Conservation (phyloP, 805 yeast genomes). For the Wickerhamomyces kurtzmanii region DNA sequence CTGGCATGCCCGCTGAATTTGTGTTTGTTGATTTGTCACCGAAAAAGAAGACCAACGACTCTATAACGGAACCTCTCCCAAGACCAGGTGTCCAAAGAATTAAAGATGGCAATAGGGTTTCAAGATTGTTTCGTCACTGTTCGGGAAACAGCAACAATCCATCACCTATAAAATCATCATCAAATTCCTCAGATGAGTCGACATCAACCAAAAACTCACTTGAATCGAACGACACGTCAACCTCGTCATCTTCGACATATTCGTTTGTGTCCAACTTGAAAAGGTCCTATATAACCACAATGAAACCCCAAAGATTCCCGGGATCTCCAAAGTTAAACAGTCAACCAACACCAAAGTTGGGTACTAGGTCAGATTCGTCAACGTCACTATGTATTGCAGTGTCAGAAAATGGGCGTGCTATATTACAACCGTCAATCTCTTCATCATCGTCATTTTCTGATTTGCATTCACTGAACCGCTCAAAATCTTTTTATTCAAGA, state of each 20-base stretch:
- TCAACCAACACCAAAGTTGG: not conserved
- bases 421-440: slow-evolving; percentile 11
- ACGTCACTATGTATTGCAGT: slow-evolving; percentile 10
- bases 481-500: slow-evolving; percentile 5
- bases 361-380: slow-evolving; percentile 7
- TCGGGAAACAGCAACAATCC: not conserved
- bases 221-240: not conserved
- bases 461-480: slow-evolving; percentile 7
- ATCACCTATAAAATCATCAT: slow-evolving; percentile 71
- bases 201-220: slow-evolving; percentile 57
- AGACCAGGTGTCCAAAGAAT: not conserved
- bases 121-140: slow-evolving; percentile 1
- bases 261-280: not conserved
- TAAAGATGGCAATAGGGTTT: slow-evolving; percentile 1
- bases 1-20: slow-evolving; percentile 17
- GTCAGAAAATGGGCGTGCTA: slow-evolving; percentile 11
- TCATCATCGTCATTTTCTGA: slow-evolving; percentile 15
- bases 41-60: slow-evolving; percentile 12
- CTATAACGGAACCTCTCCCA: not conserved
- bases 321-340: not conserved
- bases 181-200: slow-evolving; percentile 65
- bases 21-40: slow-evolving; percentile 20
- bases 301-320: slow-evolving; percentile 1
- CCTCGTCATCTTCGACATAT: not conserved
- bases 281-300: slow-evolving; percentile 1